Percentiles rank a stretch among this genome's conserved stretches.
Evolutionary conservation across 1,284 basidiomycete species (phyloP).

Genomic region (Ustilago lituana): DNA sequence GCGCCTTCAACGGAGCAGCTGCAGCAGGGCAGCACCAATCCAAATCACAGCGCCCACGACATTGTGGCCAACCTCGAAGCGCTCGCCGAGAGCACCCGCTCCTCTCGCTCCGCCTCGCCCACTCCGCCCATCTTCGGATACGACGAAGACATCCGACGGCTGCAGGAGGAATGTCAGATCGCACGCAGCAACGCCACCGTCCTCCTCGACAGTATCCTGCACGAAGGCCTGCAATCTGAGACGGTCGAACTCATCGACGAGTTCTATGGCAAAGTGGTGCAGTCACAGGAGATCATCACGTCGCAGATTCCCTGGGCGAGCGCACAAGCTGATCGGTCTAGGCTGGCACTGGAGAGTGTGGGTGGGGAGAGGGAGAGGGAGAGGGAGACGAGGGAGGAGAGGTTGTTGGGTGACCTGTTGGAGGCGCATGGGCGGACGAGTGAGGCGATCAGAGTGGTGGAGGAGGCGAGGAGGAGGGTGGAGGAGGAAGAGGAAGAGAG

Average conservation of each 20-base stretch:
- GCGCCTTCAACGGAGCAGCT: too few species aligned
- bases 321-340: conserved; percentile 47
- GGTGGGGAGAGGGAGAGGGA: too few species aligned
- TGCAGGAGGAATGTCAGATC: conserved; percentile 57
- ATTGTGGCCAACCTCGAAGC: conserved; percentile 32
- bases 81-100: too few species aligned
- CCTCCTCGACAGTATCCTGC: conserved; percentile 44
- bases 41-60: conserved; percentile 1
- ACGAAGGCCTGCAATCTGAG: conserved; percentile 26
- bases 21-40: too few species aligned
- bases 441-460: conserved; percentile 33
- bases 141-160: conserved; percentile 48
- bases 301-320: conserved; percentile 56
- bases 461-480: conserved; percentile 31
- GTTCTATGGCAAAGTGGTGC: conserved; percentile 42
- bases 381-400: conserved; percentile 42
- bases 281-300: conserved; percentile 45
- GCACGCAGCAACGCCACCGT: conserved; percentile 50
- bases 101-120: too few species aligned
- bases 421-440: conserved; percentile 48
- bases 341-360: too few species aligned
- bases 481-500: conserved; percentile 53
- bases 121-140: too few species aligned
- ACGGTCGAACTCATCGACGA: conserved; percentile 33
- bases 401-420: conserved; percentile 51